A percentile compares a stretch with the other conserved stretches of the same genome.
Evolutionary conservation across 2,329 filamentous ascomycete species (phyloP).

Genomic region (Septoria linicola): DNA sequence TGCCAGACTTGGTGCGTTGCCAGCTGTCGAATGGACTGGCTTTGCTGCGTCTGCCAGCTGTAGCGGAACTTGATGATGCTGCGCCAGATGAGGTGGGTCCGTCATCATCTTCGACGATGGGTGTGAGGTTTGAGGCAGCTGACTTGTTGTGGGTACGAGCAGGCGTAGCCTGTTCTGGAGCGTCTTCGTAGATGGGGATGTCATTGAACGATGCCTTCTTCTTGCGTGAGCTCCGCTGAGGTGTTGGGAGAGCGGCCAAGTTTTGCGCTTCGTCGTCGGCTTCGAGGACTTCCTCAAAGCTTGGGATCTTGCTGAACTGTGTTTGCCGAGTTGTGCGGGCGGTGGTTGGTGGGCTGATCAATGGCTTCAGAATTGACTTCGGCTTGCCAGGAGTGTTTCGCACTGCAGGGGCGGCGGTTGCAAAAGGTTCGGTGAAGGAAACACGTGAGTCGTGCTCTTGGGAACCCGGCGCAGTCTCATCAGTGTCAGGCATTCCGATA

Average conservation of each 20-base stretch:
- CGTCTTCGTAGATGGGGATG: slow-evolving; percentile 34
- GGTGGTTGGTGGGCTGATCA: slow-evolving; percentile 24
- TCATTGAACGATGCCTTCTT: slow-evolving; percentile 22
- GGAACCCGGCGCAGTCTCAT: slow-evolving; percentile 13
- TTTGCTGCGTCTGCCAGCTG: slow-evolving; percentile 28
- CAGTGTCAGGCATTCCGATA: slow-evolving; percentile 41
- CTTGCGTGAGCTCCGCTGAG: slow-evolving; percentile 34
- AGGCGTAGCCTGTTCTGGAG: slow-evolving; percentile 15
- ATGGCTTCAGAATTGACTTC: slow-evolving; percentile 12
- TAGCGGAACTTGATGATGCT: slow-evolving; percentile 6
- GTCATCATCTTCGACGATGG: slow-evolving; percentile 48
- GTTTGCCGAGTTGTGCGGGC: slow-evolving; percentile 18
- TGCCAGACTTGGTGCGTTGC: slow-evolving; percentile 59
- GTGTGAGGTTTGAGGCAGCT: slow-evolving; percentile 16
- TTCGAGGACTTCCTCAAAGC: slow-evolving; percentile 17
- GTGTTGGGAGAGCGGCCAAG: slow-evolving; percentile 12
- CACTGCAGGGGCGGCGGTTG: slow-evolving; percentile 16
- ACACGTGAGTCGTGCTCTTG: slow-evolving; percentile 4
- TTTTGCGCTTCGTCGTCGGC: slow-evolving; percentile 9
- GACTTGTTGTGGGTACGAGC: slow-evolving; percentile 34
- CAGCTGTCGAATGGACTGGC: slow-evolving; percentile 66
- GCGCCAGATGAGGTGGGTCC: slow-evolving; percentile 11
- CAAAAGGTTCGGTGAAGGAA: not conserved
- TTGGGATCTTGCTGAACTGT: slow-evolving; percentile 26
- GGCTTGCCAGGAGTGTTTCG: not conserved